A percentile compares a stretch with the other conserved stretches of the same genome.
phyloP scores from a whole-genome alignment of 441 rosid genomes.

The Capsella rubella region DNA sequence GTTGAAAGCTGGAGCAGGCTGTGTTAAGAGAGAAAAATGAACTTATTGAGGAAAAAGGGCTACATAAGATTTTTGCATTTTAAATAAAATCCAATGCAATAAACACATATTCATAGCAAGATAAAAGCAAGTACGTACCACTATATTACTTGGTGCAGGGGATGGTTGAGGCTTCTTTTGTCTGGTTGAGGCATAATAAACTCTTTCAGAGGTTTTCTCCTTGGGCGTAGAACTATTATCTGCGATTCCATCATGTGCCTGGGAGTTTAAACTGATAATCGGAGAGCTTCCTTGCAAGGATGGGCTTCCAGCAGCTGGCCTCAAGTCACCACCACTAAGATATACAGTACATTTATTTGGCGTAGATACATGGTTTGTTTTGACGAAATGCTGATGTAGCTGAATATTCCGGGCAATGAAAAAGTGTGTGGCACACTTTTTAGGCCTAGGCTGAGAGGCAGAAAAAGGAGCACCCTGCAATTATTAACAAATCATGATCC shows the following conservation, averaged over 20 bases:
- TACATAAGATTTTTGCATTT: slow-evolving; percentile 16
- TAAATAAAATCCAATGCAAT: slow-evolving; percentile 4
- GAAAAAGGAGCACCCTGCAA: slow-evolving; percentile 44
- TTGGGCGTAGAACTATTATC: slow-evolving; percentile 32
- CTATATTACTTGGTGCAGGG: slow-evolving; percentile 41
- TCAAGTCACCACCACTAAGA: slow-evolving; percentile 38
- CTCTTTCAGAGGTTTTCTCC: slow-evolving; percentile 48
- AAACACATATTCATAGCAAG: slow-evolving; percentile 3
- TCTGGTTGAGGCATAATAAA: slow-evolving; percentile 27
- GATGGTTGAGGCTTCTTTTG: slow-evolving; percentile 49
- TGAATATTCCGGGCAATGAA: slow-evolving; percentile 59
- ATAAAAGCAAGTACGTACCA: slow-evolving; percentile 46
- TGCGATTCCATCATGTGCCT: slow-evolving; percentile 42
- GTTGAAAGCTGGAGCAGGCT: slow-evolving; percentile 55
- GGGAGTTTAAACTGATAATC: slow-evolving; percentile 40
- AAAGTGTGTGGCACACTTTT: slow-evolving; percentile 56
- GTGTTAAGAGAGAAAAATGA: slow-evolving; percentile 17
- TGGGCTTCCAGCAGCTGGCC: slow-evolving; percentile 43
- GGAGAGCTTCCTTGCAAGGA: slow-evolving; percentile 48
- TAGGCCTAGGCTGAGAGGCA: slow-evolving; percentile 55
- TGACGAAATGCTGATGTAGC: slow-evolving; percentile 53
- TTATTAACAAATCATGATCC: slow-evolving; percentile 26
- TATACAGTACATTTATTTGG: slow-evolving; percentile 45
- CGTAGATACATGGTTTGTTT: slow-evolving; percentile 48
- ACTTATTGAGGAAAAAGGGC: slow-evolving; percentile 10